A percentile compares a stretch with the other conserved stretches of the same genome.
phyloP scores from a whole-genome alignment of 2,329 filamentous ascomycete species.

The Pseudogymnoascus sp. region DNA sequence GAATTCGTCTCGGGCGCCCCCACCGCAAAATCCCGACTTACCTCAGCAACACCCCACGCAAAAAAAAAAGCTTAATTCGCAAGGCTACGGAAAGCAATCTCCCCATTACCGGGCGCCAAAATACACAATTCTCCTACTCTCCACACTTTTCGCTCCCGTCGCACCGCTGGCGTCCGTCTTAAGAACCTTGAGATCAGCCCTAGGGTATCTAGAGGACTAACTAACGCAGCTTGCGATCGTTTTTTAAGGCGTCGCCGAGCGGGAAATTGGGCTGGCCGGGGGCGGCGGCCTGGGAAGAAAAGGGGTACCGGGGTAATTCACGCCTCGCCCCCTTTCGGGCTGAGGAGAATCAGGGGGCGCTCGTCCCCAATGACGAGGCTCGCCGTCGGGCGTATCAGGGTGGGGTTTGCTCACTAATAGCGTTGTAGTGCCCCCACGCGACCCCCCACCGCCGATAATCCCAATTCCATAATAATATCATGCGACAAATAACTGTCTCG shows the following conservation, averaged over 20 bases:
- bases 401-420: conserved; percentile 9
- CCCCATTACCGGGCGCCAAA: not conserved
- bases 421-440: conserved; percentile 5
- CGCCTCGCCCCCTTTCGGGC: not conserved
- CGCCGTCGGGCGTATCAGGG: not conserved
- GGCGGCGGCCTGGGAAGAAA: not conserved
- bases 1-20: not conserved
- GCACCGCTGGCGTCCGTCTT: not conserved
- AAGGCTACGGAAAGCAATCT: not conserved
- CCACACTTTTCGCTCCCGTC: not conserved
- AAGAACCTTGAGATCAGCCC: not conserved
- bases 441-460: conserved; percentile 3
- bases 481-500: conserved; percentile 10
- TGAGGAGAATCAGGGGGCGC: conserved; percentile 4
- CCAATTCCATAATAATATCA: conserved; percentile 8
- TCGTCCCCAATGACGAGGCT: not conserved
- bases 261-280: not conserved
- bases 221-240: not conserved
- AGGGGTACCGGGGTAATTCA: not conserved
- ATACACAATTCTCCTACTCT: not conserved
- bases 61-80: not conserved
- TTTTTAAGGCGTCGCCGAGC: not conserved
- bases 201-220: not conserved
- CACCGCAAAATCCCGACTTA: not conserved
- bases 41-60: not conserved